Evolutionary conservation across 352 stramenopile genomes (phyloP).

Genomic region (Hyaloperonospora arabidopsidis): DNA sequence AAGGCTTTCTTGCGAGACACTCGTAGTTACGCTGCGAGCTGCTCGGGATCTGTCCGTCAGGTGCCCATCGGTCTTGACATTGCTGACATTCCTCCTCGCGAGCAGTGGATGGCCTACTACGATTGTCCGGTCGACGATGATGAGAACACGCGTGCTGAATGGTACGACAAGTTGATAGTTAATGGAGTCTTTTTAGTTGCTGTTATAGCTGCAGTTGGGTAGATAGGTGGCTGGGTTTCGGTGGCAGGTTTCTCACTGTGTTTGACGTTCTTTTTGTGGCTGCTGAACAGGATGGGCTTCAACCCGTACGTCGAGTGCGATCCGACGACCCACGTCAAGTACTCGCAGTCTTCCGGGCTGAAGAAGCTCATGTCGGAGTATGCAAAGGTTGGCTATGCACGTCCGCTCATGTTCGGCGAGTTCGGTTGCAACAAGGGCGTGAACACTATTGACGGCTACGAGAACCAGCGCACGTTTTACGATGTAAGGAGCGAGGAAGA

Average conservation of each 20-base stretch:
- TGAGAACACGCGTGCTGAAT: conserved; percentile 49
- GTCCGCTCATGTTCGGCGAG: conserved; percentile 70
- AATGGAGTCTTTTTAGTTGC: too few relatives aligned
- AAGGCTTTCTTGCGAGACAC: conserved; percentile 60
- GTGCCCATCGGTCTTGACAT: conserved; percentile 58
- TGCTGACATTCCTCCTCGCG: conserved; percentile 47
- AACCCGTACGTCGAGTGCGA: conserved; percentile 74
- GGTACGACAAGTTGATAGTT: conserved; percentile 9
- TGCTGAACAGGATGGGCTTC: conserved; percentile 34
- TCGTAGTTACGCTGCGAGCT: conserved; percentile 42
- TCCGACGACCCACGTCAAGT: conserved; percentile 39
- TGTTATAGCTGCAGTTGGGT: too few relatives aligned
- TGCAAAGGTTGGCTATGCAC: conserved; percentile 32
- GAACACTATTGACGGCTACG: conserved; percentile 65
- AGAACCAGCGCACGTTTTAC: conserved; percentile 58
- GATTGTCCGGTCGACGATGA: conserved; percentile 50
- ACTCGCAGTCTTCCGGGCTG: conserved; percentile 48
- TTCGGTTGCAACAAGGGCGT: conserved; percentile 66
- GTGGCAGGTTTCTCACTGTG: background rate
- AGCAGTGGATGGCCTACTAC: conserved; percentile 54
- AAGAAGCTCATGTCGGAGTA: conserved; percentile 63
- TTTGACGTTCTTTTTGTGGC: background rate
- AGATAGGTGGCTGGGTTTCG: background rate
- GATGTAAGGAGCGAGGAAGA: conserved; percentile 77
- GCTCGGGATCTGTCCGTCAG: conserved; percentile 29